Percentiles rank a stretch among this genome's conserved stretches.
Evolutionary conservation across 2,329 filamentous ascomycete genomes (phyloP).

Genomic region (Aciculosporium take): DNA sequence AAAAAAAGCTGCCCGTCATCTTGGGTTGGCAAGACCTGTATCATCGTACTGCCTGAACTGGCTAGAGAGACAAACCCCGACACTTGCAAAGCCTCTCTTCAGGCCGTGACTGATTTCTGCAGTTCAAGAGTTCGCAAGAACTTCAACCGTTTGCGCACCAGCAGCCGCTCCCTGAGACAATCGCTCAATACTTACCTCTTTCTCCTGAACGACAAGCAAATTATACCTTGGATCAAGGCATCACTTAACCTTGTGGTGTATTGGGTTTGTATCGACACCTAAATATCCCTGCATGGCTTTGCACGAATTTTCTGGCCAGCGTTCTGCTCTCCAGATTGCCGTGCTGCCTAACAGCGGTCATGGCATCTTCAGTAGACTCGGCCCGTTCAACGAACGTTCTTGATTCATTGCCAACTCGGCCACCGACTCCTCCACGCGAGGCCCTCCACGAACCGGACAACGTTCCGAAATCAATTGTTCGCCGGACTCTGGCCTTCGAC

Average conservation of each 20-base stretch:
- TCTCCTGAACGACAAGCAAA: no score
- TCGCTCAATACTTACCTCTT: no score
- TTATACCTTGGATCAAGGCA: not conserved
- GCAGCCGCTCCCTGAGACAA: no score
- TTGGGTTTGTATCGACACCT: not conserved
- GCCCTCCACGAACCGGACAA: conserved; percentile 25
- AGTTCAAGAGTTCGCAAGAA: no score
- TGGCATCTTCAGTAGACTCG: conserved; percentile 26
- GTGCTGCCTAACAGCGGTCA: conserved; percentile 24
- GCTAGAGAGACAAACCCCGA: no score
- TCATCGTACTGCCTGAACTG: no score
- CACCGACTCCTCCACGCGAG: conserved; percentile 54
- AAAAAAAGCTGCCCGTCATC: no score
- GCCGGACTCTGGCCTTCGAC: conserved; percentile 24
- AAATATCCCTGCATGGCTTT: conserved; percentile 4
- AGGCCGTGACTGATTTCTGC: no score
- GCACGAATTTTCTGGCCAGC: conserved; percentile 4
- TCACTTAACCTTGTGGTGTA: not conserved
- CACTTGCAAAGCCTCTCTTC: no score
- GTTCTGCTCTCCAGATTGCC: conserved; percentile 23
- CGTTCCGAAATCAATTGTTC: conserved; percentile 20
- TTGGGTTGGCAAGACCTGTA: no score
- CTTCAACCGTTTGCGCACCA: no score
- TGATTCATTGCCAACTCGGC: conserved; percentile 41
- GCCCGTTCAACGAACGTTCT: conserved; percentile 24